Evolutionary conservation across 257 asterid genomes (phyloP).

Genomic region (Dorcoceras hygrometricum): DNA sequence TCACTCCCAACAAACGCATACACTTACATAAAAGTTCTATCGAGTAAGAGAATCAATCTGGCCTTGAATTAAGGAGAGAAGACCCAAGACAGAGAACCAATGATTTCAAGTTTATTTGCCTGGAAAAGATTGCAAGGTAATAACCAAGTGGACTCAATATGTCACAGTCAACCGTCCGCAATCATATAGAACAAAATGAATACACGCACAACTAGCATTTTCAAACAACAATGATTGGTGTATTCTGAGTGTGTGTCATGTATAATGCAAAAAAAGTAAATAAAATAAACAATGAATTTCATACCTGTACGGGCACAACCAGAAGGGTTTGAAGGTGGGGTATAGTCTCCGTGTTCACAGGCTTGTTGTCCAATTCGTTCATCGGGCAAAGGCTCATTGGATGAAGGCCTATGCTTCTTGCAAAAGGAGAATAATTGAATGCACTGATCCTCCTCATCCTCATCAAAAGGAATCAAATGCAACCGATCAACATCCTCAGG

Average conservation of each 20-base stretch:
- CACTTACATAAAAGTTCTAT: neutral
- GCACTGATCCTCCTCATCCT: slow-evolving; percentile 84
- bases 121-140: neutral
- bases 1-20: neutral
- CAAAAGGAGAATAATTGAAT: slow-evolving; percentile 91
- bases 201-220: slow-evolving; percentile 12
- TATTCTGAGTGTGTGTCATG: neutral
- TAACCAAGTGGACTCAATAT: neutral
- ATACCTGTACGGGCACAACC: slow-evolving; percentile 96
- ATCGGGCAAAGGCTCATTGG: slow-evolving; percentile 54
- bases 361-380: slow-evolving; percentile 44
- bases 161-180: slow-evolving; percentile 9
- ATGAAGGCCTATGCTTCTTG: slow-evolving; percentile 75
- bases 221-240: slow-evolving; percentile 7
- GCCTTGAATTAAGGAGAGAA: neutral
- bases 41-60: neutral
- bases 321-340: slow-evolving; percentile 70
- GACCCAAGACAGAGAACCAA: neutral
- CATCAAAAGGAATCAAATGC: slow-evolving; percentile 67
- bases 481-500: slow-evolving; percentile 83
- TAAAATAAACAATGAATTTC: slow-evolving; percentile 13
- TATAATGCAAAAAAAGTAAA: slow-evolving; percentile 9
- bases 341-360: slow-evolving; percentile 50
- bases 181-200: slow-evolving; percentile 15
- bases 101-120: neutral